phyloP scores from a whole-genome alignment of 2,329 filamentous ascomycete genomes.

The Fusarium hainanense region DNA sequence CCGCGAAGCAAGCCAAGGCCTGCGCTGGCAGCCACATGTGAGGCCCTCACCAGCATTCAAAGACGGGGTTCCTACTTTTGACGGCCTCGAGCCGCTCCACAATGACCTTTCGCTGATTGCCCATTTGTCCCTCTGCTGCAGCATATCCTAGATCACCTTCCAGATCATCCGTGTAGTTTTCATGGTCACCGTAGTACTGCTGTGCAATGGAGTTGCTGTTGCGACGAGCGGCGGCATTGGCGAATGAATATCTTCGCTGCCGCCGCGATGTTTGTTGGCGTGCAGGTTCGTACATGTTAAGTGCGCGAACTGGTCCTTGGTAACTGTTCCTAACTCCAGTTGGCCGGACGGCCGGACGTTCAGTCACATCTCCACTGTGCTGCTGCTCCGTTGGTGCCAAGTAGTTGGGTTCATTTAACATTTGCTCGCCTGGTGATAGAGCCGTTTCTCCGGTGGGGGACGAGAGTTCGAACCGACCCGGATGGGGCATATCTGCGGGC shows the following conservation, averaged over 20 bases:
- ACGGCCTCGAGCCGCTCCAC: slow-evolving; percentile 96
- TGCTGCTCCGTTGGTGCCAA: slow-evolving; percentile 29
- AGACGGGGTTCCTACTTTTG: slow-evolving; percentile 94
- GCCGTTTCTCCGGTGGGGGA: slow-evolving; percentile 56
- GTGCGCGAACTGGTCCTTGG: slow-evolving; percentile 55
- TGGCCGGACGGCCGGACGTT: slow-evolving; percentile 39
- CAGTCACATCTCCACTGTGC: slow-evolving; percentile 28
- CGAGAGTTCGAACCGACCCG: slow-evolving; percentile 77
- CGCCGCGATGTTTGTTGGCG: slow-evolving; percentile 54
- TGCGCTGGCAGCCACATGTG: neutral
- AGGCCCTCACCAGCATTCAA: slow-evolving; percentile 85
- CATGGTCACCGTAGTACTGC: slow-evolving; percentile 64
- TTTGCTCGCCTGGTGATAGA: slow-evolving; percentile 53
- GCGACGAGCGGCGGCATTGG: slow-evolving; percentile 59
- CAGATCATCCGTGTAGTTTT: slow-evolving; percentile 77
- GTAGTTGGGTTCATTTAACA: slow-evolving; percentile 38
- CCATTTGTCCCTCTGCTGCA: slow-evolving; percentile 93
- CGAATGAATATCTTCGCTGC: slow-evolving; percentile 66
- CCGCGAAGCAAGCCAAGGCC: neutral
- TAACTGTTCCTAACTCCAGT: slow-evolving; percentile 51
- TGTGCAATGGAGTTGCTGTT: slow-evolving; percentile 64
- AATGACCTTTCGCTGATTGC: slow-evolving; percentile 91
- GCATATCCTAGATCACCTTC: slow-evolving; percentile 96
- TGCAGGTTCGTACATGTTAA: slow-evolving; percentile 59
- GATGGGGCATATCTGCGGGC: slow-evolving; percentile 75